phyloP scores from a whole-genome alignment of 345 rosid species.

The Clausena lansium region DNA sequence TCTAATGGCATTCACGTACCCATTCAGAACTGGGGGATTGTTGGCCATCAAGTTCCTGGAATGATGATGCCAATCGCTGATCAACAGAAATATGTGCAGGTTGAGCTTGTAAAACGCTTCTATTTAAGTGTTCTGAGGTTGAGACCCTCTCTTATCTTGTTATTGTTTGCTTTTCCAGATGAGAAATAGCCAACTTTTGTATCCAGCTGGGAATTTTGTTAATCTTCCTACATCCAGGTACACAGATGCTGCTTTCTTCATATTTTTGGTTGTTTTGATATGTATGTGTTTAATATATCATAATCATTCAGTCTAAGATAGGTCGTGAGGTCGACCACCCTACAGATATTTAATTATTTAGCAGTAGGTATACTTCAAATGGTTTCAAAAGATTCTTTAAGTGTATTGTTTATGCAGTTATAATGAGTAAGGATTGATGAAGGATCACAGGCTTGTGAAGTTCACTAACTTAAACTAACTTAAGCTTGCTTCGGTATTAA shows the following conservation, averaged over 20 bases:
- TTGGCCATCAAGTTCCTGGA: conserved; percentile 39
- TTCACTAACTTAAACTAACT: neutral
- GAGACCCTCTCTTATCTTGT: conserved; percentile 13
- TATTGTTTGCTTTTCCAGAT: conserved; percentile 30
- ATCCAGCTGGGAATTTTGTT: conserved; percentile 30
- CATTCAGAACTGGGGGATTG: conserved; percentile 19
- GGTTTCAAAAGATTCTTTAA: neutral
- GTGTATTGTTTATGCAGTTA: neutral
- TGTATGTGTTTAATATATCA: neutral
- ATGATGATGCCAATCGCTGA: conserved; percentile 21
- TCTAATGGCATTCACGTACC: conserved; percentile 23
- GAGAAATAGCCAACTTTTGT: conserved; percentile 29
- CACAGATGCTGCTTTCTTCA: neutral
- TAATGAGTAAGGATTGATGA: neutral
- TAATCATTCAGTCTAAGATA: neutral
- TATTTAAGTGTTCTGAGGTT: neutral
- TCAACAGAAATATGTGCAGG: conserved; percentile 38
- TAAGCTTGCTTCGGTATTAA: neutral
- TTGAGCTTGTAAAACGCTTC: conserved; percentile 14
- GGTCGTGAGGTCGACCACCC: neutral
- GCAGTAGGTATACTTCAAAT: neutral
- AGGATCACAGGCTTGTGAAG: neutral
- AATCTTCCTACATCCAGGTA: conserved; percentile 43
- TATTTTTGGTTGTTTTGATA: neutral
- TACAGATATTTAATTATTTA: neutral